Evolutionary conservation across 179 eudicot genomes (phyloP).

Genomic region (Patellifolia procumbens): DNA sequence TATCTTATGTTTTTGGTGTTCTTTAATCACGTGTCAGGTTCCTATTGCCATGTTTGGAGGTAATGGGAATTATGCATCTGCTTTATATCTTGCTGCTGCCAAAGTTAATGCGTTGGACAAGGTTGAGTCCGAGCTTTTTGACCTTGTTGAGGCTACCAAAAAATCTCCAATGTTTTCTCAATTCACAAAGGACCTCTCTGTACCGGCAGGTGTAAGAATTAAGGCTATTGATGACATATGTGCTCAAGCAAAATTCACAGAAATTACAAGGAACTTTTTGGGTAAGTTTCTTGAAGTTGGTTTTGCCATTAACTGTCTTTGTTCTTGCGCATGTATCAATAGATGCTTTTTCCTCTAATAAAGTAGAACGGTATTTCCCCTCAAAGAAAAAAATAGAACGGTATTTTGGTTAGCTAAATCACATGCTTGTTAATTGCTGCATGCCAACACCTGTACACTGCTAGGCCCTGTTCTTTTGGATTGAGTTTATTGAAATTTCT

Average conservation of each 20-base stretch:
- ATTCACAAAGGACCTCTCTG: slow-evolving; percentile 81
- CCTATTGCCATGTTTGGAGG: slow-evolving; percentile 88
- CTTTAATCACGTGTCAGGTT: slow-evolving; percentile 47
- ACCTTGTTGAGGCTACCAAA: slow-evolving; percentile 64
- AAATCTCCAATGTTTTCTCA: slow-evolving; percentile 58
- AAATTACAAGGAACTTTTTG: slow-evolving; percentile 76
- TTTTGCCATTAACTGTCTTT: neutral
- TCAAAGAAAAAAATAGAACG: too few species aligned
- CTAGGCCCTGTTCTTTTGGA: neutral
- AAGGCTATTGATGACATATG: slow-evolving; percentile 67
- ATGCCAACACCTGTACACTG: neutral
- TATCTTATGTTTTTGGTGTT: slow-evolving; percentile 1
- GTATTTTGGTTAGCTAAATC: neutral
- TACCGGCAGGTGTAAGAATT: slow-evolving; percentile 51
- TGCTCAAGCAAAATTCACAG: slow-evolving; percentile 66
- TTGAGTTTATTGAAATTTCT: too few species aligned
- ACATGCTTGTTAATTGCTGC: neutral
- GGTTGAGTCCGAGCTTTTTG: slow-evolving; percentile 76
- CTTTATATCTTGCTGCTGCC: slow-evolving; percentile 72
- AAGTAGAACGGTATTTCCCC: too few species aligned
- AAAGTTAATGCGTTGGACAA: slow-evolving; percentile 68
- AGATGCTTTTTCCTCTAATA: neutral
- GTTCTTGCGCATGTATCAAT: neutral
- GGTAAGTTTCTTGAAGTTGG: slow-evolving; percentile 43
- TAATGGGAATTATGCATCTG: slow-evolving; percentile 87